A percentile compares a stretch with the other conserved stretches of the same genome.
Evolutionary conservation across 345 rosid genomes (phyloP).

Genomic region (Eucalyptus caleyi): DNA sequence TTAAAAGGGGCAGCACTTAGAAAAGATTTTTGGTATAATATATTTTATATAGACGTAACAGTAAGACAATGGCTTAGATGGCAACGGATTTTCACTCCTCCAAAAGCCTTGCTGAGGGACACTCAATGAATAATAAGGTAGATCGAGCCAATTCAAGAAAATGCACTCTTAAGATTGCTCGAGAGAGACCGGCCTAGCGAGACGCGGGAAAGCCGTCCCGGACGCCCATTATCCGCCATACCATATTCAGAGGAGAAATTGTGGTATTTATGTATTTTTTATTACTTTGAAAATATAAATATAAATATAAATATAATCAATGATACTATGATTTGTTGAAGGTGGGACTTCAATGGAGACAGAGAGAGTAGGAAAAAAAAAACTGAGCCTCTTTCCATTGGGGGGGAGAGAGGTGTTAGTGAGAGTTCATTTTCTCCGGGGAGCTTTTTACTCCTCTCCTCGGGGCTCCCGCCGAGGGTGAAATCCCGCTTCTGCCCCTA

Average conservation of each 20-base stretch:
- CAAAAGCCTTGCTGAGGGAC: no score
- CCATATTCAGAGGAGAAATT: rapidly evolving
- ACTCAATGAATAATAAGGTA: no score
- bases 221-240: rapidly evolving
- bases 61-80: neutral
- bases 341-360: neutral
- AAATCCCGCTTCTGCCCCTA: neutral
- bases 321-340: neutral
- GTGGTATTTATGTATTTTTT: neutral
- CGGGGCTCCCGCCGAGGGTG: neutral
- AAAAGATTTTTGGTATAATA: neutral
- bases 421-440: neutral
- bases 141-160: neutral
- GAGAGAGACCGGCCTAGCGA: rapidly evolving
- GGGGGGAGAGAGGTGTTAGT: neutral
- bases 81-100: neutral
- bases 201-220: neutral
- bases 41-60: neutral
- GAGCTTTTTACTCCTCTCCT: neutral
- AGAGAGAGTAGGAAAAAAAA: neutral
- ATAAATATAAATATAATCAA: neutral
- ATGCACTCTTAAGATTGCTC: neutral
- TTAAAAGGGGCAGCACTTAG: neutral
- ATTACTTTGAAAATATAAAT: no score
- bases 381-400: neutral